Percentiles rank a stretch among this genome's conserved stretches.
Evolutionary conservation across 139 green algal genomes (phyloP).

Genomic region (Micractinium sp.): DNA sequence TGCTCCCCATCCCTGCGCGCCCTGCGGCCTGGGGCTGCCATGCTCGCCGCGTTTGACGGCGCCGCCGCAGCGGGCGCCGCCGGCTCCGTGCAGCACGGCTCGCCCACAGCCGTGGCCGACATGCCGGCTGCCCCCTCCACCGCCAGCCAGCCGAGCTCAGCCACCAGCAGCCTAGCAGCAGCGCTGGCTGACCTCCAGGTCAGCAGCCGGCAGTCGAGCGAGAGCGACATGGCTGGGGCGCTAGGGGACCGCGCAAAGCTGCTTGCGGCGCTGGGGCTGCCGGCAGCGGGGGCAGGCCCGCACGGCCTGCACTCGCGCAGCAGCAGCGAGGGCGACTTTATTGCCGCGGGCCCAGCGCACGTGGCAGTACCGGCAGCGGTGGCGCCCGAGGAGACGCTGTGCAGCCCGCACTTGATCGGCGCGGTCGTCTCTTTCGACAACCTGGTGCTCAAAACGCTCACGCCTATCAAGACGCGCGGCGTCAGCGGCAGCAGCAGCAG

Average conservation of each 20-base stretch:
- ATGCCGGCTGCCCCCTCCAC: not conserved
- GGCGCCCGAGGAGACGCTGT: not conserved
- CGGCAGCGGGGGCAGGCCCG: not conserved
- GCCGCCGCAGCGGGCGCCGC: not conserved
- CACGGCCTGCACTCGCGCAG: not conserved
- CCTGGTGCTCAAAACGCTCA: not conserved
- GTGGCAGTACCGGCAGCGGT: not conserved
- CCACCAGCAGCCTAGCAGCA: slow-evolving; percentile 25
- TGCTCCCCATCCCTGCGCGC: not conserved
- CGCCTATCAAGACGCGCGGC: slow-evolving; percentile 29
- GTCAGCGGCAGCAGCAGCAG: not conserved
- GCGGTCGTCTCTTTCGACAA: slow-evolving; percentile 7
- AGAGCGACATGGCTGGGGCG: not conserved
- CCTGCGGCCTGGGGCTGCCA: not conserved
- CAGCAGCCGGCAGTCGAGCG: slow-evolving; percentile 16
- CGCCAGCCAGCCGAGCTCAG: slow-evolving; percentile 31
- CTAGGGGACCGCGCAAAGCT: not conserved
- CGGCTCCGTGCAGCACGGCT: not conserved
- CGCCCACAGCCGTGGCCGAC: not conserved
- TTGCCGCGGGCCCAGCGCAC: not conserved
- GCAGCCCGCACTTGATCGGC: not conserved
- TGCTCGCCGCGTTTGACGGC: not conserved
- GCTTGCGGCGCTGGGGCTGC: slow-evolving; percentile 10
- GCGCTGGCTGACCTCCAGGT: slow-evolving; percentile 23
- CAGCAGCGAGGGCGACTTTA: not conserved